Percentiles rank a stretch among this genome's conserved stretches.
Conservation (phyloP, 768 basidiomycete genomes). For the Suillus alpinus region DNA sequence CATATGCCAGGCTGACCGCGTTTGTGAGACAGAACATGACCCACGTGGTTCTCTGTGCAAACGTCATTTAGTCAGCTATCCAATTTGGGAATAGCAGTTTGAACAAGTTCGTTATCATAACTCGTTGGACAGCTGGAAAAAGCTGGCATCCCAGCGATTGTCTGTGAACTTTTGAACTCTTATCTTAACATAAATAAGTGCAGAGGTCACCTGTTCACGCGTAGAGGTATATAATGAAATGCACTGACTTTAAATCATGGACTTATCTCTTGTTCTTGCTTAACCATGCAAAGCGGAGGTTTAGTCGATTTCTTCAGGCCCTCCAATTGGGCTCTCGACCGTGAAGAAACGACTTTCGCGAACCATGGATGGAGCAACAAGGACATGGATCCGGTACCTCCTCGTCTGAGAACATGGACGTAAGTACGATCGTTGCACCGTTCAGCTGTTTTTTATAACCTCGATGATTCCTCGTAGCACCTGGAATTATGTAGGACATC, state of each 20-base stretch:
- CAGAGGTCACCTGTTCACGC: neutral
- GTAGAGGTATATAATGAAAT: neutral
- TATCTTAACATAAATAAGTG: conserved; percentile 7
- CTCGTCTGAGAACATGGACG: conserved; percentile 61
- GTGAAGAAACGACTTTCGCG: conserved; percentile 51
- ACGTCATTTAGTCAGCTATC: neutral
- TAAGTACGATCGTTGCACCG: conserved; percentile 8
- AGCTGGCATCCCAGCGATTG: neutral
- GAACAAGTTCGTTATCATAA: neutral
- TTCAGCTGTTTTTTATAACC: neutral
- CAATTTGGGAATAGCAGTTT: neutral
- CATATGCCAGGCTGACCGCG: neutral
- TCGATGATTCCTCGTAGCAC: conserved; percentile 29
- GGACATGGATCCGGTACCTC: conserved; percentile 77
- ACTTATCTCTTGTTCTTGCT: neutral
- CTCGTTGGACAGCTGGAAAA: neutral
- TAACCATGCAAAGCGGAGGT: neutral
- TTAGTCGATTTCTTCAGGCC: conserved; percentile 28
- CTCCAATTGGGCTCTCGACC: conserved; percentile 49
- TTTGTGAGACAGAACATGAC: neutral
- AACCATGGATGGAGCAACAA: conserved; percentile 62
- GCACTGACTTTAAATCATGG: neutral
- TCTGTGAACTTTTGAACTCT: neutral
- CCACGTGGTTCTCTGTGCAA: neutral
- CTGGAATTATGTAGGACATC: conserved; percentile 67